Base-by-base conservation (phyloP, 2,329 filamentous ascomycete genomes). In the Apiospora pterosperma region DNA sequence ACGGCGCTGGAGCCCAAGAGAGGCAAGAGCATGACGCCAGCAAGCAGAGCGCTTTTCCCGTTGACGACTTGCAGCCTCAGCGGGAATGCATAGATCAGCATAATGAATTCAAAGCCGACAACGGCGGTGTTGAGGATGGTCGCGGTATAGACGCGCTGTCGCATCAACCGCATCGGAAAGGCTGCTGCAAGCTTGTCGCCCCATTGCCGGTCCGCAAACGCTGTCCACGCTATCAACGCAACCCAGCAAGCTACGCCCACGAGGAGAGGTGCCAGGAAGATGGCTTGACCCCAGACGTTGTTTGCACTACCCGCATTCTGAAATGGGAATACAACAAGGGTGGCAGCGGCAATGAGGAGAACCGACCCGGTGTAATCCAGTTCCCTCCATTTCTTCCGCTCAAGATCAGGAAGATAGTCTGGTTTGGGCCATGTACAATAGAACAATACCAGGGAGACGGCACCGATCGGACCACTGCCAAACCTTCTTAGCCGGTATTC, bases 261-360 rank as follows among this genome's bases (percentile, higher is more conserved):
- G 6, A 78, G 62, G 3, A 84, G 69, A 1, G 81, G 80, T 1
- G 73, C 79, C 23, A 83, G 69, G 67, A 84, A 84, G 19, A 77
- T 63, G 8, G 76, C 74, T 8, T 72, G 69, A 5, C 66, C 66
- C 84, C 85, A 88, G 42, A 75, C 70, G n/a, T 76, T 66, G 0
- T 67, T 64, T 3, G 75, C 67, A 0, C 74, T 71, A 1, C 81
- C 81, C 3, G 80, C 80, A 67, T 82, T 82, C 68, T 89, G 85
- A 64, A 89, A 87, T 1, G 86, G 77, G 68, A 87, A 88, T 0
- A 88, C 83, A 5, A 88, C 77, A 2, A 88, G 78, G 0, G 85
- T 81, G 0, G 85, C 81, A 1, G 84, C 81, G 3, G 81, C 76
- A 10, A 88, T 79, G 14, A 87, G 74, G 25, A 88, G 76, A n/a